These are phyloP conservation scores for Salix udensis DNA, from an alignment of 345 rosid genomes.

Conservation along the genomic window DNA sequence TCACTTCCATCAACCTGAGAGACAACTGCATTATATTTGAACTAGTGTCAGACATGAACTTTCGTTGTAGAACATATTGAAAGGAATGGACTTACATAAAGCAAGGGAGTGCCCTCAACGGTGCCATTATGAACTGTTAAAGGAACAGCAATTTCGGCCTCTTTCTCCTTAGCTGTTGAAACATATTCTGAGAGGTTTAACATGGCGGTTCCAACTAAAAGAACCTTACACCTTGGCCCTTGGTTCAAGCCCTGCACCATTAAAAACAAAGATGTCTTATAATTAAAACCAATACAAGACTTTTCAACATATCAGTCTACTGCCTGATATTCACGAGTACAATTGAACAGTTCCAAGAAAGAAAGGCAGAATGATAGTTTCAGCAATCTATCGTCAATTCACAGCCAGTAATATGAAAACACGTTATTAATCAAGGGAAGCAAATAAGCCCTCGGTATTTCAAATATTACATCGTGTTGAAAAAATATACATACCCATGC, in stretches of 20 bases:
- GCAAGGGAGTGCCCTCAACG: constrained; percentile 43
- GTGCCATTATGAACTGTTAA: constrained; percentile 33
- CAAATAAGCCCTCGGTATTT: too few relatives aligned
- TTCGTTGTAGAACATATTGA: background rate
- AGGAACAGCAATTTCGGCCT: constrained; percentile 52
- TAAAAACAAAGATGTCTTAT: background rate
- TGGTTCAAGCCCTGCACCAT: constrained; percentile 40
- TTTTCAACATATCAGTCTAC: background rate
- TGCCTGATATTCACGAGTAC: too few relatives aligned
- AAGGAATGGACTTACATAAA: constrained; percentile 22
- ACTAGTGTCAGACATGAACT: constrained; percentile 7
- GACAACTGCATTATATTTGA: constrained; percentile 38
- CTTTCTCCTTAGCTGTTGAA: constrained; percentile 41
- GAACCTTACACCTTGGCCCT: constrained; percentile 47
- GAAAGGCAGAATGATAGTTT: too few relatives aligned
- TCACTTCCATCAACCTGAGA: constrained; percentile 32
- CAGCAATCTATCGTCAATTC: too few relatives aligned
- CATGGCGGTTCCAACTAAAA: constrained; percentile 47
- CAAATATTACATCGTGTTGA: too few relatives aligned
- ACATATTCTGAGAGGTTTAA: constrained; percentile 71
- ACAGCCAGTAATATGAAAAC: too few relatives aligned
- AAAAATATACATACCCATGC: too few relatives aligned
- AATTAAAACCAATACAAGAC: background rate
- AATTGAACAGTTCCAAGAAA: too few relatives aligned
- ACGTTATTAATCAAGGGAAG: too few relatives aligned